These are phyloP conservation scores for Candida tetrigidarum DNA, from an alignment of 1,139 yeast genomes.

Conservation along the genomic window DNA sequence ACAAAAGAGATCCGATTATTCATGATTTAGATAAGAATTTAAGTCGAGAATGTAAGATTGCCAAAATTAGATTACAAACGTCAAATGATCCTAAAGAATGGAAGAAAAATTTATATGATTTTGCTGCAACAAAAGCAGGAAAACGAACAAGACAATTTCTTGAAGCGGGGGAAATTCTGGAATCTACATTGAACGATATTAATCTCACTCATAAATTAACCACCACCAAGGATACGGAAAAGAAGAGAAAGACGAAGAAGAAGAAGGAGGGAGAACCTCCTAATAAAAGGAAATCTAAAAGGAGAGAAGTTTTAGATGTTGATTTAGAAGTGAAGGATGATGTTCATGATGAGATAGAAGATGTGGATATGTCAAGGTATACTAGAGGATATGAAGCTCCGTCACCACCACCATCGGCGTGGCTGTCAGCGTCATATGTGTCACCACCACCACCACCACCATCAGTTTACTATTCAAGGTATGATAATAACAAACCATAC, in stretches of 20 bases:
- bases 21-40: constrained; percentile 26
- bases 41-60: constrained; percentile 22
- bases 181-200: no score
- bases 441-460: background rate
- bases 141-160: no score
- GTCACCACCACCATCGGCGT: background rate
- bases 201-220: no score
- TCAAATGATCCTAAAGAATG: constrained; percentile 19
- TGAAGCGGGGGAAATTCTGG: no score
- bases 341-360: no score
- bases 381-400: no score
- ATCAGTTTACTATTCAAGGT: no score
- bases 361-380: no score
- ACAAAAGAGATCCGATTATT: constrained; percentile 28
- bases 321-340: constrained; percentile 4
- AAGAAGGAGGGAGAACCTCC: background rate
- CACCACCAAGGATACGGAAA: background rate
- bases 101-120: constrained; percentile 9
- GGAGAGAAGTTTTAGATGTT: background rate
- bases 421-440: no score
- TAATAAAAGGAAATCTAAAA: background rate
- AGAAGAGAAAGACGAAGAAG: background rate
- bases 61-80: constrained; percentile 34
- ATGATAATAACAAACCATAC: no score
- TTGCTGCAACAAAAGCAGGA: no score